Base-by-base conservation (phyloP, 2,329 filamentous ascomycete species). In the Colletotrichum costaricense region DNA sequence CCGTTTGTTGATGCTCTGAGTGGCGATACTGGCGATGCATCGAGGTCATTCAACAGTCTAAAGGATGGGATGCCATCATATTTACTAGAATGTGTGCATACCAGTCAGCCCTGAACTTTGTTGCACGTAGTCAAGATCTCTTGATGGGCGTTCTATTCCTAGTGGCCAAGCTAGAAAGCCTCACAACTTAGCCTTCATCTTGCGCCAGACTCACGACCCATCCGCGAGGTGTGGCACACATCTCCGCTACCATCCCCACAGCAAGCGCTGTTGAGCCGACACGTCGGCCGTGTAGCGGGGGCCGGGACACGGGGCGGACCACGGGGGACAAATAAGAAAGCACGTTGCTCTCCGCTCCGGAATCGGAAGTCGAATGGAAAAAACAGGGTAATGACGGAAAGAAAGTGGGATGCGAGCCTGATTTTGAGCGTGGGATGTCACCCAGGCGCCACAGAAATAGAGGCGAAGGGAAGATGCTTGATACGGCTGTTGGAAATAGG, bases 381-480 rank as follows among this genome's bases (percentile, higher is more conserved):
- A 28, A 16, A 14, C 22, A 24, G 9, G 57, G 6, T 9, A 6
- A 46, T n/a, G 3, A 26, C 5, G 22, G 22, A 26, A 62, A 19
- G 8, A 30, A 49, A 12, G 33, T 42, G 42, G 42, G 14, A 62
- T 28, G 59, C 19, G 38, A 49, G 42, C 42, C 16, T 26, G 57
- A 52, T 26, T 12, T 16, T 12, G 11, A 54, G 22, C 30, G 54
- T 28, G 30, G 11, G 26, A 26, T 33, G 42, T 57, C 62, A 67
- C 11, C 52, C 33, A 69, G 52, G 54, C 19, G 55, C 22, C 16
- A 46, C 52, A 19, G 55, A 49, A 46, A 42, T 42, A 42, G 5
- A 49, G n/a, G 9, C 16, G 9, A 28, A 73, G 60, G 66, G 67
- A 65, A 70, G 24, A 70, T 62, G 67, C 60, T 49, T 70, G 70